Conservation (phyloP, 2,329 filamentous ascomycete species). For the Simplicillium aogashimaense region DNA sequence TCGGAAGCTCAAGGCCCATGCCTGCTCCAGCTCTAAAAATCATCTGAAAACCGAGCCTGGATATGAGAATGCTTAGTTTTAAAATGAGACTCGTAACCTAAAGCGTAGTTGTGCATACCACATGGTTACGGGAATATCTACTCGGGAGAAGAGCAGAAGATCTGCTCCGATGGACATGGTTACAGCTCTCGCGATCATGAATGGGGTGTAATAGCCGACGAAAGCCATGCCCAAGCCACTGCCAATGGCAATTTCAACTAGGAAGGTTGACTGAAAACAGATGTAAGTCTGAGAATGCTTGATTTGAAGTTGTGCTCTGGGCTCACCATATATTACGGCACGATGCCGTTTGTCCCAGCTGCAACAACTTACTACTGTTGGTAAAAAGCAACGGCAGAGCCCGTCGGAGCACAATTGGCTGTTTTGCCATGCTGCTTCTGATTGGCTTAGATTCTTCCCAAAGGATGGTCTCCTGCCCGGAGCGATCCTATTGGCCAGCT, state of each 20-base stretch:
- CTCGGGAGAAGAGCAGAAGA: conserved; percentile 5
- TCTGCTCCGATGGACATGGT: conserved; percentile 3
- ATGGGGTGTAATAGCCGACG: conserved; percentile 9
- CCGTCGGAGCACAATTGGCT: too few relatives aligned
- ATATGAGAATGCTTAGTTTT: conserved; percentile 6
- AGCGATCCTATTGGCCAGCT: too few relatives aligned
- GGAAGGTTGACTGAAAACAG: too few relatives aligned
- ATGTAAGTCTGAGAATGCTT: too few relatives aligned
- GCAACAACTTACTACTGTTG: too few relatives aligned
- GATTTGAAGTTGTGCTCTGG: too few relatives aligned
- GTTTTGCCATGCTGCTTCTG: too few relatives aligned
- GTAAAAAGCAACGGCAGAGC: too few relatives aligned
- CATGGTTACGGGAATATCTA: conserved; percentile 2
- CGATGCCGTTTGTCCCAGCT: too few relatives aligned
- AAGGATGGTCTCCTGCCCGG: too few relatives aligned
- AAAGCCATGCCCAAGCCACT: background rate
- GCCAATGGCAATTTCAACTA: background rate
- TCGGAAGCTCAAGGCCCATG: conserved; percentile 25
- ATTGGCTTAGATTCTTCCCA: too few relatives aligned
- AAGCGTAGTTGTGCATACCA: conserved; percentile 2
- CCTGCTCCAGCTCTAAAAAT: conserved; percentile 16
- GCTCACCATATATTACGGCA: too few relatives aligned
- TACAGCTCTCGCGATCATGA: conserved; percentile 7
- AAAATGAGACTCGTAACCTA: background rate
- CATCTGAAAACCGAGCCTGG: conserved; percentile 8